Evolutionary conservation across 2,329 filamentous ascomycete species (phyloP).

Genomic region (Calonectria ilicicola): DNA sequence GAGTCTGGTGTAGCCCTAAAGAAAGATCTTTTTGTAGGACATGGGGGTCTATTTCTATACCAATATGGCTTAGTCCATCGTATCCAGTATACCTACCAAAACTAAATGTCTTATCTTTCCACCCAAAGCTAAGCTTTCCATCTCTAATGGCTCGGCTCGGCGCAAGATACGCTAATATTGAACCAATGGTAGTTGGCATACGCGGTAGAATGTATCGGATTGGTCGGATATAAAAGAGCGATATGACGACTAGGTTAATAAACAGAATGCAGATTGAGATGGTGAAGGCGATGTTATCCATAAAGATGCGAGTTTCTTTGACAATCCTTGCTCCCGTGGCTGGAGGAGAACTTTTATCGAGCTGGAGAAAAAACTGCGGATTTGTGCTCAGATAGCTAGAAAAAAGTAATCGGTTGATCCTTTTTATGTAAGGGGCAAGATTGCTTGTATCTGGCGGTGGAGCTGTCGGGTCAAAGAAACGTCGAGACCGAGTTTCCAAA

Average conservation of each 20-base stretch:
- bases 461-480: neutral
- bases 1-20: neutral
- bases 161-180: conserved; percentile 11
- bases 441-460: neutral
- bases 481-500: neutral
- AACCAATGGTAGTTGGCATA: neutral
- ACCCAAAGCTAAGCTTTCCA: neutral
- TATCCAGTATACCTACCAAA: conserved; percentile 12
- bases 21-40: neutral
- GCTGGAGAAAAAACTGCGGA: neutral
- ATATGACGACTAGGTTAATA: neutral
- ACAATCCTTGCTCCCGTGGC: neutral
- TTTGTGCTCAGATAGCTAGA: neutral
- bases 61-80: conserved; percentile 1
- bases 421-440: neutral
- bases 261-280: neutral
- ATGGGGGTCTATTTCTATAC: conserved; percentile 10
- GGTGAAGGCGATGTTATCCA: neutral
- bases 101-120: conserved; percentile 2
- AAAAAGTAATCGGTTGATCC: neutral
- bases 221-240: neutral
- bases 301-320: neutral
- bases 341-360: neutral
- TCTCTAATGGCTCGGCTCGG: neutral
- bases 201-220: neutral